These are phyloP conservation scores for Lepiota venenata DNA, from an alignment of 768 basidiomycete genomes.

Conservation along the genomic window DNA sequence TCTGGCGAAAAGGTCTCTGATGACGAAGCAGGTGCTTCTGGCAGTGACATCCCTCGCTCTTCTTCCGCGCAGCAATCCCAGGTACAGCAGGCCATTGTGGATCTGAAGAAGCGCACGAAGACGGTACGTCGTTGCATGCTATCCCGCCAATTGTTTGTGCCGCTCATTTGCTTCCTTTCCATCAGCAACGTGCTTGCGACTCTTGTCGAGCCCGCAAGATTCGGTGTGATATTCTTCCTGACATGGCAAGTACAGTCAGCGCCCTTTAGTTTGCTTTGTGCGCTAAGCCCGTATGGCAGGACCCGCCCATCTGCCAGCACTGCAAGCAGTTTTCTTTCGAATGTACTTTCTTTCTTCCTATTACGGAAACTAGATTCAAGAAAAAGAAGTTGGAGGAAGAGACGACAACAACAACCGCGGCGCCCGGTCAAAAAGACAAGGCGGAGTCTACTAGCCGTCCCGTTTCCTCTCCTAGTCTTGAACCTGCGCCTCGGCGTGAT, in stretches of 20 bases:
- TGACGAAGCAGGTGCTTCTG: conserved; percentile 53
- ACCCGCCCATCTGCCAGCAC: conserved; percentile 85
- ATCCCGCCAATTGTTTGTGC: background rate
- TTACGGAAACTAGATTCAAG: conserved; percentile 98
- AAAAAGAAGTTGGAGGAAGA: conserved; percentile 88
- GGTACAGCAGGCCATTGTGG: conserved; percentile 33
- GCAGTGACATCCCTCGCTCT: conserved; percentile 39
- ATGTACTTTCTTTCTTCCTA: conserved; percentile 97
- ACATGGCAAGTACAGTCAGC: conserved; percentile 34
- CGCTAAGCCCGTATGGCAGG: conserved; percentile 25
- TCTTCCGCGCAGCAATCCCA: conserved; percentile 23
- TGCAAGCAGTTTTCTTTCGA: conserved; percentile 93
- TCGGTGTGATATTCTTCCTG: conserved; percentile 85
- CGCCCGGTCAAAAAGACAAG: conserved; percentile 24
- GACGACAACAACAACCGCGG: conserved; percentile 18
- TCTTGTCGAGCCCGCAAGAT: conserved; percentile 91
- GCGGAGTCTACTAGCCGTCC: conserved; percentile 28
- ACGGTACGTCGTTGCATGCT: conserved; percentile 44
- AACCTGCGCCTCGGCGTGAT: conserved; percentile 48
- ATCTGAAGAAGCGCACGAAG: conserved; percentile 87
- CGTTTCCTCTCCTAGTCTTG: conserved; percentile 32
- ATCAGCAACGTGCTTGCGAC: conserved; percentile 78
- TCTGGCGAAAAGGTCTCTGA: conserved; percentile 52
- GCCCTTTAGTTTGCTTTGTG: background rate
- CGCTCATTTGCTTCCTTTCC: conserved; percentile 9